Conservation (phyloP, 371 early-diverging fungal species). For the Mycotypha africana region DNA sequence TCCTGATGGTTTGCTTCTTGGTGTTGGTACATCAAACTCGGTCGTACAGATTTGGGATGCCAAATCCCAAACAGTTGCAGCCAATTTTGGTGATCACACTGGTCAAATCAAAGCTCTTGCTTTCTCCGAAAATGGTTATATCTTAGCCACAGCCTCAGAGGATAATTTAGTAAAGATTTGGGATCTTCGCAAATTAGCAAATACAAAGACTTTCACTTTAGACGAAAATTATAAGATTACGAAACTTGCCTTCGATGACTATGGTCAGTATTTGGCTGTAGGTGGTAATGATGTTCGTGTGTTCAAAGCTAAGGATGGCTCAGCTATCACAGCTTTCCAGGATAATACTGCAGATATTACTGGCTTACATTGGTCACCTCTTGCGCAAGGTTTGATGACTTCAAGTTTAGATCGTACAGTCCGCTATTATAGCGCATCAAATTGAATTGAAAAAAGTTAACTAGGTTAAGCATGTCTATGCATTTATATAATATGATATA, state of each 20-base stretch:
- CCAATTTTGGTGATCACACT: constrained; percentile 66
- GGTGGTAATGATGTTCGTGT: constrained; percentile 64
- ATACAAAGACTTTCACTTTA: constrained; percentile 65
- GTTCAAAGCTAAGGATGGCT: constrained; percentile 78
- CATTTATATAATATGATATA: too few relatives aligned
- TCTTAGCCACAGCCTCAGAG: constrained; percentile 73
- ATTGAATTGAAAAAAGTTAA: too few relatives aligned
- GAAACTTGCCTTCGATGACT: constrained; percentile 71
- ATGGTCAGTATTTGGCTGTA: constrained; percentile 81
- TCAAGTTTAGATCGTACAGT: constrained; percentile 62
- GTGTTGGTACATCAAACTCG: constrained; percentile 74
- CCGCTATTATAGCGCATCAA: constrained; percentile 44
- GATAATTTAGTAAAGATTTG: constrained; percentile 76
- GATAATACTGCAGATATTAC: constrained; percentile 58
- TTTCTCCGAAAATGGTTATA: constrained; percentile 91
- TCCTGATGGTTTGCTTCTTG: constrained; percentile 89
- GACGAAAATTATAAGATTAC: constrained; percentile 53
- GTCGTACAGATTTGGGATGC: constrained; percentile 83
- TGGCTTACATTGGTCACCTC: constrained; percentile 58
- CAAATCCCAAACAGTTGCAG: constrained; percentile 65
- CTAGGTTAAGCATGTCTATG: too few relatives aligned
- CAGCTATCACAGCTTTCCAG: constrained; percentile 48
- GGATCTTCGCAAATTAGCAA: constrained; percentile 86
- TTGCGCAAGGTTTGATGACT: constrained; percentile 50
- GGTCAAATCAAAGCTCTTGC: constrained; percentile 67